Percentiles rank a stretch among this genome's conserved stretches.
phyloP scores from a whole-genome alignment of 257 asterid genomes.

The Linaria vulgaris region DNA sequence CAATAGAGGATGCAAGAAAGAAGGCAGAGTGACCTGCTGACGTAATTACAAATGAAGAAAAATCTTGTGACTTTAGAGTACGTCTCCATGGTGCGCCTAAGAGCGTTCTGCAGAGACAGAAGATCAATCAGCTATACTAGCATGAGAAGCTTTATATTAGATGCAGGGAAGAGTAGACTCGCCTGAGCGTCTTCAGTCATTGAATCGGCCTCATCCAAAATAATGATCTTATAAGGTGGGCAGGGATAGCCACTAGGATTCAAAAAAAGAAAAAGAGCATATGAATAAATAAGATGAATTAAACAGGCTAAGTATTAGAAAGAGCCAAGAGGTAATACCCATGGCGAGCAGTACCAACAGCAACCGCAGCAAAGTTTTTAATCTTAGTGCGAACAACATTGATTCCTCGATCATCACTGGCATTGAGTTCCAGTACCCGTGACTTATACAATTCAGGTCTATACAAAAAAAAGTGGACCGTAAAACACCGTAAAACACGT shows the following conservation, averaged over 20 bases:
- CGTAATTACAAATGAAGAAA: constrained; percentile 94
- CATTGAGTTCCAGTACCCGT: constrained; percentile 95
- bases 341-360: constrained; percentile 76
- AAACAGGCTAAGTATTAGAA: neutral
- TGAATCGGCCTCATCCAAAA: constrained; percentile 99
- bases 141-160: constrained; percentile 3
- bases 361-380: constrained; percentile 90
- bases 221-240: constrained; percentile 90
- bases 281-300: constrained; percentile 9
- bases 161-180: constrained; percentile 27
- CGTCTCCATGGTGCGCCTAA: constrained; percentile 97
- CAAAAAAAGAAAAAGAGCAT: constrained; percentile 25
- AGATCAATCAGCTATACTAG: neutral
- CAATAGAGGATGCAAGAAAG: neutral
- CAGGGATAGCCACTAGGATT: constrained; percentile 81
- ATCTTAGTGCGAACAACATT: constrained; percentile 98
- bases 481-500: too few species aligned
- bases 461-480: constrained; percentile 18
- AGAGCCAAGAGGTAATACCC: constrained; percentile 40
- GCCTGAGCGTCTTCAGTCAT: constrained; percentile 99
- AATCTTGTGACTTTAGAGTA: constrained; percentile 93
- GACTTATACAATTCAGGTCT: constrained; percentile 92
- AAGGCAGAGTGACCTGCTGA: constrained; percentile 69
- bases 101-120: constrained; percentile 70
- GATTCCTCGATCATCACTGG: constrained; percentile 98